Evolutionary conservation across 345 rosid genomes (phyloP), one percentile per base, ranked within the genome.

Genomic region (Gossypium stocksii): DNA sequence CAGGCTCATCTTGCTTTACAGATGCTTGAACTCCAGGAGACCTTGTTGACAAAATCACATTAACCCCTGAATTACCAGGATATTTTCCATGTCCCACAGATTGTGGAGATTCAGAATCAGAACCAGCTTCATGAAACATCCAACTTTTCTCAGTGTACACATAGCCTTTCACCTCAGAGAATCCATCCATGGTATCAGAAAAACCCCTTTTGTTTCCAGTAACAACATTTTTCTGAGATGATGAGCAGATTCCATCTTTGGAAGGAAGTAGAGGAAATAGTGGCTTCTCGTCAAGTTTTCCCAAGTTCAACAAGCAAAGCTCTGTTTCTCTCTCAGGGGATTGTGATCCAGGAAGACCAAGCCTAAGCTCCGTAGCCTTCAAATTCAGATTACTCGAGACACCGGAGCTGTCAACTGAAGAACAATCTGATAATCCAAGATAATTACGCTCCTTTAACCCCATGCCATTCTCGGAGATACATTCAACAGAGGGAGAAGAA

Each of bases 131-230:
- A 61, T 77, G 84, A 72, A 89, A 86, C 88, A 87, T 85, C 97
- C 93, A 91, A 75, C 81, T 87, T 34, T 88, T 88, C 74, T 84
- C 91, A 41, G 88, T 51, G 70, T 86, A 85, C 2, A 69, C 79
- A 38, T 92, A 80, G 70, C 82, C 85, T 68, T 87, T 93, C 58
- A 85, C 92, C 82, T 72, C 83, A 2, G 91, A 87, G 80, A 86
- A 88, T 66, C 82, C 84, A 22, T 89, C 91, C 87, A 90, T 82
- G 15, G 97, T 86, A 69, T 92, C 97, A 63, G 90, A 83, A 70
- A 89, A 93, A 9, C 92, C 98, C 85, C 98, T 89, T 80, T 93
- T 93, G 82, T 85, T 90, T 25, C 97, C 93, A 0, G 91, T 83
- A 34, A 81, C 88, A 77, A 84, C 77, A 79, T 68, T 85, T 71